Evolutionary conservation across 345 rosid genomes (phyloP).

Genomic region (Rhodamnia argentea): DNA sequence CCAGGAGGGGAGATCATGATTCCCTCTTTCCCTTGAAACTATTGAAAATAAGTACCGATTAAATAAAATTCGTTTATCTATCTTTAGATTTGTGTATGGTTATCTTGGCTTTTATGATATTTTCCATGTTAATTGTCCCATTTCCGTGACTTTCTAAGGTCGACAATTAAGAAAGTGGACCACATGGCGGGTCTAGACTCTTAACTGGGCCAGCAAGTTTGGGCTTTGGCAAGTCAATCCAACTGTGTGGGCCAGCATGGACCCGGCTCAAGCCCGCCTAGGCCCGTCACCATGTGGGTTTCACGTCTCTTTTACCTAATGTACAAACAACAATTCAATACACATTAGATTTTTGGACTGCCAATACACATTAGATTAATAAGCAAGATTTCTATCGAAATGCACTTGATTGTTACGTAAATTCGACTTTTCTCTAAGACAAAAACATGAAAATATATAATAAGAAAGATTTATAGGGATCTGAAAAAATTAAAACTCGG

Average conservation of each 20-base stretch:
- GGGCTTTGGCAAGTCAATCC: not conserved
- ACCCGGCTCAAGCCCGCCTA: not conserved
- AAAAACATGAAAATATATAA: too few species aligned
- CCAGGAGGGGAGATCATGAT: not conserved
- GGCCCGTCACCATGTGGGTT: not conserved
- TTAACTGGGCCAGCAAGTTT: not conserved
- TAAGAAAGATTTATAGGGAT: too few species aligned
- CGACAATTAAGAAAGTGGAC: not conserved
- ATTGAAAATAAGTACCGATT: not conserved
- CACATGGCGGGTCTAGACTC: not conserved
- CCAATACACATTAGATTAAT: not conserved
- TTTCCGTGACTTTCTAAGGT: not conserved
- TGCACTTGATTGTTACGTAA: not conserved
- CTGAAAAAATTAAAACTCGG: too few species aligned
- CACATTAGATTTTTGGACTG: not conserved
- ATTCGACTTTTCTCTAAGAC: too few species aligned
- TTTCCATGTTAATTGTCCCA: not conserved
- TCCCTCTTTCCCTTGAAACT: not conserved
- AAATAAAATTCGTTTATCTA: too few species aligned
- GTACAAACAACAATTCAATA: not conserved
- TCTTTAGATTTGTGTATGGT: not conserved
- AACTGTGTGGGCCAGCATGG: not conserved
- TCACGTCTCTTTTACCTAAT: not conserved
- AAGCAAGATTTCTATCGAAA: not conserved
- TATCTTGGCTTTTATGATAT: not conserved